Percentiles rank a stretch among this genome's conserved stretches.
Conservation (phyloP, 176 grass and related monocot species). For the Carex myosuroides region DNA sequence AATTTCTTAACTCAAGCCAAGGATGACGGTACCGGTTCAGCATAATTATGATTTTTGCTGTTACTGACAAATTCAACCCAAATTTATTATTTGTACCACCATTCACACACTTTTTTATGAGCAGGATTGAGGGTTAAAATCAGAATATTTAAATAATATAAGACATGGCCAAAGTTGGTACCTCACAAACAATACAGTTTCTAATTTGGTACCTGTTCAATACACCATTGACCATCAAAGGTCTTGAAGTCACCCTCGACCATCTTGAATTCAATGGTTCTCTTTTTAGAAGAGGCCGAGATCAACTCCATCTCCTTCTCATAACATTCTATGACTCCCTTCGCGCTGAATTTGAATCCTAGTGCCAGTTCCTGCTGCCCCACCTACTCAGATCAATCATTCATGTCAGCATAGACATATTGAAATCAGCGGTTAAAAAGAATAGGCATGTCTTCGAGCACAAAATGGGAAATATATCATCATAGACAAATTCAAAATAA, state of each 20-base stretch:
- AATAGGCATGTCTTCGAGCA: neutral
- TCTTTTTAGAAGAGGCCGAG: constrained; percentile 21
- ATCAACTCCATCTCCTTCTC: constrained; percentile 51
- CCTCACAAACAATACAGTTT: neutral
- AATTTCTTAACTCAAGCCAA: neutral
- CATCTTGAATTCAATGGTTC: constrained; percentile 84
- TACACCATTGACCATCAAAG: constrained; percentile 76
- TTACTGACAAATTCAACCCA: neutral
- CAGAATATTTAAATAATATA: neutral
- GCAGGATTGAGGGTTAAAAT: neutral
- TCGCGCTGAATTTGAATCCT: constrained; percentile 77
- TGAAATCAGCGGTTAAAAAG: neutral
- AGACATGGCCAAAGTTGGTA: neutral
- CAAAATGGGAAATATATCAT: neutral
- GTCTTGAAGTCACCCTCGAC: constrained; percentile 78
- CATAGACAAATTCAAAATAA: neutral
- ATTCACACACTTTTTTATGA: neutral
- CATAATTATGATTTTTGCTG: neutral
- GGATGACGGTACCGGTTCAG: neutral
- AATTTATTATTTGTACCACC: neutral
- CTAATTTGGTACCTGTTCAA: constrained; percentile 42
- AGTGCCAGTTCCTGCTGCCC: constrained; percentile 75
- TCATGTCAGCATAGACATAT: neutral
- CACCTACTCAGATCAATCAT: constrained; percentile 25
- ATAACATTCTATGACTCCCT: constrained; percentile 78